A percentile compares a stretch with the other conserved stretches of the same genome.
Evolutionary conservation across 306 rosid species (phyloP).

Genomic region (Fragaria iinumae): DNA sequence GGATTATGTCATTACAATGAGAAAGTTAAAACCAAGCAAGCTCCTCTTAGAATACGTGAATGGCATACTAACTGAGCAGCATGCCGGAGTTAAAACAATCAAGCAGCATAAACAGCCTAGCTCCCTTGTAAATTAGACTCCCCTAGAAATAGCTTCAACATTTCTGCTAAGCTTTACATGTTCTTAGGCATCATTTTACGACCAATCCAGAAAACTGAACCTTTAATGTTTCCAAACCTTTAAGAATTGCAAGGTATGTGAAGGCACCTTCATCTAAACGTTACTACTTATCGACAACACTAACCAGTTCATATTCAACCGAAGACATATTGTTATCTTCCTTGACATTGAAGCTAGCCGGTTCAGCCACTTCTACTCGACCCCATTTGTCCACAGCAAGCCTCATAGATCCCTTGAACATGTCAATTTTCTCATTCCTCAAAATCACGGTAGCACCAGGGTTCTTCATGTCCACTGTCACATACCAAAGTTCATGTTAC

Average conservation of each 20-base stretch:
- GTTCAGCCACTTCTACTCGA: slow-evolving; percentile 13
- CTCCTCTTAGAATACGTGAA: background rate
- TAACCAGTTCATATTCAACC: slow-evolving; percentile 14
- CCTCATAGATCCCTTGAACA: slow-evolving; percentile 23
- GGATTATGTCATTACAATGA: background rate
- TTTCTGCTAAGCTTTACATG: background rate
- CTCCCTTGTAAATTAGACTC: slow-evolving; percentile 5
- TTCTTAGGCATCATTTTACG: slow-evolving; percentile 3
- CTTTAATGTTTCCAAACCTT: background rate
- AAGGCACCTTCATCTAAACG: background rate
- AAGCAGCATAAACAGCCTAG: background rate
- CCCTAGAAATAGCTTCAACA: background rate
- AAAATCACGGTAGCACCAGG: slow-evolving; percentile 9
- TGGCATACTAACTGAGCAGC: background rate
- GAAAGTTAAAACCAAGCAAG: slow-evolving; percentile 10
- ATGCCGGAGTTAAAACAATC: background rate
- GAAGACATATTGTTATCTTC: slow-evolving; percentile 11
- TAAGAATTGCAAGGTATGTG: background rate
- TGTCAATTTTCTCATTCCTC: slow-evolving; percentile 20
- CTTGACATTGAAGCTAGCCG: slow-evolving; percentile 13
- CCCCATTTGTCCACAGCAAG: slow-evolving; percentile 23
- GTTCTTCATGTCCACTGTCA: slow-evolving; percentile 10
- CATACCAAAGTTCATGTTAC: background rate
- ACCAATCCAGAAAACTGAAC: background rate
- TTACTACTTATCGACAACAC: slow-evolving; percentile 6